Evolutionary conservation across 2,329 filamentous ascomycete genomes (phyloP), one percentile per base, ranked within the genome.

Genomic region (Cordyceps farinosa): DNA sequence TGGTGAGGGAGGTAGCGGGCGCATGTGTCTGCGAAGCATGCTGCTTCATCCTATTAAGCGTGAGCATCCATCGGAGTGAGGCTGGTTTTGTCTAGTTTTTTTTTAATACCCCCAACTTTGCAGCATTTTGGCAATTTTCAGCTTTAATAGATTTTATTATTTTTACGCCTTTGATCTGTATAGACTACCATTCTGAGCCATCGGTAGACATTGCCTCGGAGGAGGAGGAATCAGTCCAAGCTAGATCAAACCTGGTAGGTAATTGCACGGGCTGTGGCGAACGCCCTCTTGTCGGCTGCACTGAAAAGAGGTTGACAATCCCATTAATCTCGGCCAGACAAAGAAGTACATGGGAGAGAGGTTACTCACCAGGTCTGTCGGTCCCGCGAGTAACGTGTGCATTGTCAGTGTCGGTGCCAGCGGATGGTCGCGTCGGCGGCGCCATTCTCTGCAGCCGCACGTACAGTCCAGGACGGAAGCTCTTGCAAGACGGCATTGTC

Each of bases 31-130:
- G 70, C 86, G 90, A 54, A 90, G 87, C 66, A 90, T 93, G 84
- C 77, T 95, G 67, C 75, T 95, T 67, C 91, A 96, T 80, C 91
- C 91, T 0, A 86, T 95, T 68, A 95, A 96, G 78, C 82, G 78
- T 72, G 84, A 86, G 72, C 78, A 80, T 66, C 81, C 81, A 29
- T 73, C 71, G 15, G 80, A 84, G 45, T 61, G 34, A 54, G 11
- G 3, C 22, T 22, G 1, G 36, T 27, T 15, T 3, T 40, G 27
- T 32, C 15, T 30, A 32, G n/a, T 5, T 27, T 6, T 32, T 6
- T 27, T 38, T 40, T 30, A 50, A 59, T 40, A 51, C 51, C 38
- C 34, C 5, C 36, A 38, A 11, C 9, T 38, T 38, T 11, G 36
- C 2, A 3, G 3, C 36, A 10, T 38, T 1, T 38, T 22, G 22